Evolutionary conservation across 2,329 filamentous ascomycete genomes (phyloP).

Genomic region (Taxawa tesnikishii): DNA sequence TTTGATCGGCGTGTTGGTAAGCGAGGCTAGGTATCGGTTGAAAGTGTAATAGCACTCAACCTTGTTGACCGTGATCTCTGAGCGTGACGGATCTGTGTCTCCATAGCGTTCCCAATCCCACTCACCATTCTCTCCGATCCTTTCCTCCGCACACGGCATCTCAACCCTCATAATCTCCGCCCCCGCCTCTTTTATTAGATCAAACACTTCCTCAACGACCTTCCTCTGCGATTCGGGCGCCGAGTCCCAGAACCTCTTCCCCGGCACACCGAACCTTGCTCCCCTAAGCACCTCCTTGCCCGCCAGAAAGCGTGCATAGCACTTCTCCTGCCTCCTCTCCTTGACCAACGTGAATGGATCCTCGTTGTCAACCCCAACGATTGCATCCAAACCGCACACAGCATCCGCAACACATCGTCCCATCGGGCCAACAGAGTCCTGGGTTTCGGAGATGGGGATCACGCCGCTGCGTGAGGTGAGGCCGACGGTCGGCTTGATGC

Average conservation of each 20-base stretch:
- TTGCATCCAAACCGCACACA: slow-evolving; percentile 6
- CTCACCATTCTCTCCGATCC: slow-evolving; percentile 13
- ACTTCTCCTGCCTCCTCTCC: slow-evolving; percentile 11
- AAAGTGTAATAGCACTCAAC: slow-evolving; percentile 14
- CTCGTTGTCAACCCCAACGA: slow-evolving; percentile 7
- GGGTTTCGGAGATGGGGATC: slow-evolving; percentile 8
- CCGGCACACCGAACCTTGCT: slow-evolving; percentile 50
- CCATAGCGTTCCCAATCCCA: slow-evolving; percentile 15
- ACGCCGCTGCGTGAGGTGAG: slow-evolving; percentile 8
- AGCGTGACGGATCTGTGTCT: slow-evolving; percentile 8
- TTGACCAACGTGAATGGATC: slow-evolving; percentile 4
- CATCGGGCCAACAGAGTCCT: slow-evolving; percentile 9
- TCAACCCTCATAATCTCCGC: slow-evolving; percentile 15
- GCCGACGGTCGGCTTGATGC: slow-evolving; percentile 10
- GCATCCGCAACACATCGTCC: slow-evolving; percentile 9
- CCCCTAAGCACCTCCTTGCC: slow-evolving; percentile 38
- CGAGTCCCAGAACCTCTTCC: slow-evolving; percentile 50
- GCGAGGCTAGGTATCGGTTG: slow-evolving; percentile 12
- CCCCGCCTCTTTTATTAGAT: slow-evolving; percentile 41
- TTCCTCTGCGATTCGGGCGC: slow-evolving; percentile 37
- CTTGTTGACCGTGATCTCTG: slow-evolving; percentile 14
- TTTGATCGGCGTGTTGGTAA: slow-evolving; percentile 11
- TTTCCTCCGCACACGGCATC: slow-evolving; percentile 17
- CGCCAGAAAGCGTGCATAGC: slow-evolving; percentile 40
- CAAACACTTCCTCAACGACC: slow-evolving; percentile 35